Base-by-base conservation (phyloP, 2,329 filamentous ascomycete genomes). In the Cercospora zeae-maydis region DNA sequence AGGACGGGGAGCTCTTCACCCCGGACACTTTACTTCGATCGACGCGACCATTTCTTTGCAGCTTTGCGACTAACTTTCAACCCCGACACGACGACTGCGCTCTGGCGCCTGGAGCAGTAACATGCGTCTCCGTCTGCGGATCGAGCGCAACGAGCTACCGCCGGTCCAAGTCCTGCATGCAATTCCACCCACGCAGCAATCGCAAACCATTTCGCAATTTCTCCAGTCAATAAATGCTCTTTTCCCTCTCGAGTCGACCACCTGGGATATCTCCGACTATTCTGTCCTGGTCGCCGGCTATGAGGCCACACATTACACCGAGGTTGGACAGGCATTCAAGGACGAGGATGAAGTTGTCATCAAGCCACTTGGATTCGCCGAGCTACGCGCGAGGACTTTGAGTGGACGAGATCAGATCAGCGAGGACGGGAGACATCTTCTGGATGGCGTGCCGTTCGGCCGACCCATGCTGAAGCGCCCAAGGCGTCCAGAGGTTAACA, bases 181-280 rank as follows among this genome's bases (percentile, higher is more conserved):
- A 30, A 84, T 89, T 16, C 76, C 82, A 57, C 78, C 69, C 13
- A 67, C 68, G 6, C 63, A 68, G 24, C 64, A 66, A 31, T 68
- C 67, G 31, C 63, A 69, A 58, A 96, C 91, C 1, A 82, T 96
- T 64, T 84, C 90, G 31, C 86, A 89, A 68, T 84, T 97, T 1
- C 81, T 97, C 37, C 86, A 90, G 66, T 84, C 91, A 64, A 81
- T 97, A 68, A 93, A 96, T 76, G 85, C 90, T 47, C 83, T 90
- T 14, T 80, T 97, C 1, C 92, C 93, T 0, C 84, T 98, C 0
- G 92, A 96, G 78, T 87, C 88, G 61, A 82, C 83, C 42, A 82
- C 92, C 63, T 96, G 92, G 91, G 92, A 91, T 0, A 78, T 96
- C 3, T 93, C 97, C 72, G 91, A 97, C 74, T 98, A 98, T 75